phyloP scores from a whole-genome alignment of 345 rosid genomes.

The Orychophragmus violaceus region DNA sequence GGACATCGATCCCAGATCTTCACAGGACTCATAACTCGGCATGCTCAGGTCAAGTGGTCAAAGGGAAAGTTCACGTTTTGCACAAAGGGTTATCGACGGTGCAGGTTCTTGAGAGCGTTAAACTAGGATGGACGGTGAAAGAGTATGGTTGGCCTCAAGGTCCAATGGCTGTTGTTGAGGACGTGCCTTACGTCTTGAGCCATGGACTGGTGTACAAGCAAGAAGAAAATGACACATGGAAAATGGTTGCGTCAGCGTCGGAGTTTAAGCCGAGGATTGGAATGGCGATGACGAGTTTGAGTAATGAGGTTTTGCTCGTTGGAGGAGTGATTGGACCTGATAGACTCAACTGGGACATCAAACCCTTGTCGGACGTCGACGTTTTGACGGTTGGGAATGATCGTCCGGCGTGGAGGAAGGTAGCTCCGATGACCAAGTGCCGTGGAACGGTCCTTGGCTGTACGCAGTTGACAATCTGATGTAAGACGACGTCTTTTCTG shows the following conservation, averaged over 20 bases:
- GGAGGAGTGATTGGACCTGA: conserved; percentile 98
- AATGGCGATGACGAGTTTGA: conserved; percentile 60
- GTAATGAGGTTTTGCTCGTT: conserved; percentile 62
- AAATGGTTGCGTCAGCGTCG: conserved; percentile 56
- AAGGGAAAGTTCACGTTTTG: conserved; percentile 65
- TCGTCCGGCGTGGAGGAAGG: conserved; percentile 73
- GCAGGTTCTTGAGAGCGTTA: conserved; percentile 61
- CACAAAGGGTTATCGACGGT: conserved; percentile 86
- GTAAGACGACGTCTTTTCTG: neutral
- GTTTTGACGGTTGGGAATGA: conserved; percentile 53
- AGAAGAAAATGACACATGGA: conserved; percentile 42
- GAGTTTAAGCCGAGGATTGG: conserved; percentile 80
- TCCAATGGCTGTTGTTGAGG: conserved; percentile 76
- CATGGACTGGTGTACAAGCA: conserved; percentile 54
- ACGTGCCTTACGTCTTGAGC: conserved; percentile 63
- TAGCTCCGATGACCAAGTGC: conserved; percentile 71
- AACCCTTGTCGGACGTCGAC: conserved; percentile 68
- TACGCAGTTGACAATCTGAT: neutral
- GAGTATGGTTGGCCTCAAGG: conserved; percentile 90
- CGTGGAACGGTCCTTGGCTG: neutral
- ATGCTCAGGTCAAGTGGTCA: conserved; percentile 66
- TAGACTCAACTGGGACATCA: conserved; percentile 64
- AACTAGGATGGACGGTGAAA: conserved; percentile 62
- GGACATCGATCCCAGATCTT: conserved; percentile 77
- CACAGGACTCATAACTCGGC: conserved; percentile 88